Evolutionary conservation across 768 basidiomycete species (phyloP).

Genomic region (Sarcodon aspratus): DNA sequence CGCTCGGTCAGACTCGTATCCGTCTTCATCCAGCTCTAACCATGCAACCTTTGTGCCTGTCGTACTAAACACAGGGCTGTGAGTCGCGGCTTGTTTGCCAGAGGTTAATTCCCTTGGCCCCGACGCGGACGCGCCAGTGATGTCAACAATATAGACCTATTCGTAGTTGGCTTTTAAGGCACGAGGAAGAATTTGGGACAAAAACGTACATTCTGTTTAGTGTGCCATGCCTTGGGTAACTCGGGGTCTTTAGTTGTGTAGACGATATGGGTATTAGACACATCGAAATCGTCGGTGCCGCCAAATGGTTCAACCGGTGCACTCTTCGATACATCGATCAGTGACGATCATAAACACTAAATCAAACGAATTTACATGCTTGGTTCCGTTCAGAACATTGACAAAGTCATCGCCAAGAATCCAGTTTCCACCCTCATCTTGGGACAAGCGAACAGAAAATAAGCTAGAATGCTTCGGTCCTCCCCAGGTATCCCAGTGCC

Average conservation of each 20-base stretch:
- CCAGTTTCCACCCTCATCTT: slow-evolving; percentile 40
- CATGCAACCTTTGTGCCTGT: slow-evolving; percentile 71
- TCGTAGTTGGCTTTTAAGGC: not conserved
- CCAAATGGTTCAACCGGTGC: slow-evolving; percentile 81
- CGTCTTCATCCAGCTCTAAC: slow-evolving; percentile 81
- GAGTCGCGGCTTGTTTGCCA: slow-evolving; percentile 76
- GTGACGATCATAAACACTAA: not conserved
- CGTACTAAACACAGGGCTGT: slow-evolving; percentile 55
- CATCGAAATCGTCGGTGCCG: slow-evolving; percentile 71
- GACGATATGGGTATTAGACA: slow-evolving; percentile 56
- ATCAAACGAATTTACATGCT: slow-evolving; percentile 42
- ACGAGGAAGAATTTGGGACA: too few species aligned
- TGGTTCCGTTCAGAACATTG: slow-evolving; percentile 55
- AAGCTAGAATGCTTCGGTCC: slow-evolving; percentile 62
- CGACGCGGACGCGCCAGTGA: slow-evolving; percentile 37
- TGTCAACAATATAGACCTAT: slow-evolving; percentile 61
- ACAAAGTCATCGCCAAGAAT: slow-evolving; percentile 37
- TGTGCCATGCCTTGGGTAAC: slow-evolving; percentile 74
- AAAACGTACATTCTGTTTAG: slow-evolving; percentile 64
- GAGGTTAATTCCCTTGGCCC: slow-evolving; percentile 53
- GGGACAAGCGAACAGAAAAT: slow-evolving; percentile 52
- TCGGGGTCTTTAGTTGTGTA: slow-evolving; percentile 82
- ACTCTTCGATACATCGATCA: slow-evolving; percentile 27
- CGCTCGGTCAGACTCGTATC: slow-evolving; percentile 66
- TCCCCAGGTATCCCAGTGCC: slow-evolving; percentile 59